Percentiles rank a stretch among this genome's conserved stretches.
Conservation (phyloP, 2,329 filamentous ascomycete species). For the Volutella citrinella region DNA sequence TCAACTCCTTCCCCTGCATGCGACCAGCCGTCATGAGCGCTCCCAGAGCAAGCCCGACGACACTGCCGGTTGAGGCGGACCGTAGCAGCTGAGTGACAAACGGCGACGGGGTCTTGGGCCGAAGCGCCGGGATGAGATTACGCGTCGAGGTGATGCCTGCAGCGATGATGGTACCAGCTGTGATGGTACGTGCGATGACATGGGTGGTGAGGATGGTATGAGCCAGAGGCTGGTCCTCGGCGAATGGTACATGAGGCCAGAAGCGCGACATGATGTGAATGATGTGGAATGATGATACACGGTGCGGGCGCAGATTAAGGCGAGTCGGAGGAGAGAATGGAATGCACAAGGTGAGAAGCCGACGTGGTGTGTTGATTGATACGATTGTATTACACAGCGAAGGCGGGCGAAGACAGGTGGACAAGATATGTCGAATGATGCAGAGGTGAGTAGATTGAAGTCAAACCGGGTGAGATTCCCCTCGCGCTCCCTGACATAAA, state of each 20-base stretch:
- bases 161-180: constrained; percentile 49
- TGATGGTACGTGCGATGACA: constrained; percentile 54
- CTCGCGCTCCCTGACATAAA: too few relatives aligned
- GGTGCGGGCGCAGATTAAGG: too few relatives aligned
- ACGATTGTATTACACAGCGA: too few relatives aligned
- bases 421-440: too few relatives aligned
- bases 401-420: too few relatives aligned
- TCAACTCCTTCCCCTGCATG: constrained; percentile 55
- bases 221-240: constrained; percentile 59
- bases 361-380: too few relatives aligned
- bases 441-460: too few relatives aligned
- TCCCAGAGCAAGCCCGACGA: constrained; percentile 43
- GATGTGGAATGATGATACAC: too few relatives aligned
- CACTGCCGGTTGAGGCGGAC: constrained; percentile 42
- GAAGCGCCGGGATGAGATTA: constrained; percentile 26
- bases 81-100: constrained; percentile 39
- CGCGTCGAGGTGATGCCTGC: constrained; percentile 35
- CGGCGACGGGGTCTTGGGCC: constrained; percentile 20
- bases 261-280: constrained; percentile 48
- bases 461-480: too few relatives aligned
- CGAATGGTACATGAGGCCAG: constrained; percentile 53
- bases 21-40: constrained; percentile 40
- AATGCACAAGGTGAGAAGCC: too few relatives aligned
- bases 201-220: constrained; percentile 57
- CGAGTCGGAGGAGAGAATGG: too few relatives aligned